phyloP scores from a whole-genome alignment of 179 eudicot species.

The Drosera spatulata region DNA sequence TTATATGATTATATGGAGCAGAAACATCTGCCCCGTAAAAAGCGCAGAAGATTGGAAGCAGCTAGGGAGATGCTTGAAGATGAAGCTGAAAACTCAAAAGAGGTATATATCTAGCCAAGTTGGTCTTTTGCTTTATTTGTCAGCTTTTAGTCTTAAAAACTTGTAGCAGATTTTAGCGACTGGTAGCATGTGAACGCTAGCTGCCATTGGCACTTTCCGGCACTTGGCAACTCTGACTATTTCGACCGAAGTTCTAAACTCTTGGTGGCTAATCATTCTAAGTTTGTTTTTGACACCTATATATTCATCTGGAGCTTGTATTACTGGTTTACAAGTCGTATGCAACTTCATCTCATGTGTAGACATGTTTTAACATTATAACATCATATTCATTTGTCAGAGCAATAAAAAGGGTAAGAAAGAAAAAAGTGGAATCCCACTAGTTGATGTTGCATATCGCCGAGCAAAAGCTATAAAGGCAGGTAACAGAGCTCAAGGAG shows the following conservation, averaged over 20 bases:
- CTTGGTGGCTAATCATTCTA: too few species aligned
- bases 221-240: too few species aligned
- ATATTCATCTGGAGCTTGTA: too few species aligned
- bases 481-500: constrained; percentile 45
- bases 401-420: constrained; percentile 42
- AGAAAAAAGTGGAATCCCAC: constrained; percentile 61
- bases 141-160: too few species aligned
- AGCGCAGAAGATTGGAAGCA: constrained; percentile 91
- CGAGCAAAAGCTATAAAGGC: constrained; percentile 88
- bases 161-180: too few species aligned
- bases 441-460: constrained; percentile 76
- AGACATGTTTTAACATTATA: too few species aligned
- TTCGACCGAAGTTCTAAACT: too few species aligned
- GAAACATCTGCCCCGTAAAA: constrained; percentile 88
- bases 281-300: too few species aligned
- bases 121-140: neutral
- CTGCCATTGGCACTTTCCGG: too few species aligned
- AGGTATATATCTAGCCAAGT: constrained; percentile 15
- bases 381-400: constrained; percentile 13
- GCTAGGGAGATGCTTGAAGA: constrained; percentile 79
- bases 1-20: constrained; percentile 22
- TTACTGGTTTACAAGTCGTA: too few species aligned
- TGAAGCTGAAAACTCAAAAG: constrained; percentile 28
- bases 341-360: neutral
- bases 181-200: too few species aligned